Evolutionary conservation across 2,329 filamentous ascomycete genomes (phyloP).

Genomic region (Fonsecaea multimorphosa): DNA sequence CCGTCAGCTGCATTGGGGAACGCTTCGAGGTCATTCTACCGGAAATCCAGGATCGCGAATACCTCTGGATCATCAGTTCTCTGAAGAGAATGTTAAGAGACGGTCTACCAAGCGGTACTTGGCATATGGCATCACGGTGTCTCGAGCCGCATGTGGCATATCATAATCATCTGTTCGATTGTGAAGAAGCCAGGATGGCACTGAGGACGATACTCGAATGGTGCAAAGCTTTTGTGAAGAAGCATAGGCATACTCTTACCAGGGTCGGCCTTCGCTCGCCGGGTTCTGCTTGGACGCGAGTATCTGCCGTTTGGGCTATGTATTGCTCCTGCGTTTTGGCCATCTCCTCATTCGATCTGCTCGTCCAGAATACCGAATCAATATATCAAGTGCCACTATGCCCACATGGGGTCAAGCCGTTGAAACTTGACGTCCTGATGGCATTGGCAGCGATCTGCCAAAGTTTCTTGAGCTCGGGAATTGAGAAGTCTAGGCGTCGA

Average conservation of each 20-base stretch:
- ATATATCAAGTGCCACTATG: slow-evolving; percentile 8
- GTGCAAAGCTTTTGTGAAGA: slow-evolving; percentile 4
- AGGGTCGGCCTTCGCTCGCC: slow-evolving; percentile 1
- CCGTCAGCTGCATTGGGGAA: slow-evolving; percentile 8
- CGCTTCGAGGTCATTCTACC: slow-evolving; percentile 10
- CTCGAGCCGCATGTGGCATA: slow-evolving; percentile 2
- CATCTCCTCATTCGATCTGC: slow-evolving; percentile 8
- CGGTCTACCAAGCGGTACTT: slow-evolving; percentile 2
- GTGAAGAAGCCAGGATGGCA: slow-evolving; percentile 1
- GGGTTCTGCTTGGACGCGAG: not conserved
- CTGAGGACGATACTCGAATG: slow-evolving; percentile 10
- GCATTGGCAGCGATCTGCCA: slow-evolving; percentile 6
- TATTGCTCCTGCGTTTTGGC: slow-evolving; percentile 7
- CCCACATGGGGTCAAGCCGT: slow-evolving; percentile 10
- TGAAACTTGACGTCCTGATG: not conserved
- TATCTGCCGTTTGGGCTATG: slow-evolving; percentile 5
- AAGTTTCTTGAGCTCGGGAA: slow-evolving; percentile 1
- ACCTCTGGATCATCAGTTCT: not conserved
- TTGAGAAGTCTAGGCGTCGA: slow-evolving; percentile 3
- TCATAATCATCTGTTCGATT: slow-evolving; percentile 5
- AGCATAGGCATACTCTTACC: slow-evolving; percentile 5
- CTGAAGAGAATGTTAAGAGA: slow-evolving; percentile 8
- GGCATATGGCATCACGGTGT: not conserved
- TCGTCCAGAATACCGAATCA: not conserved
- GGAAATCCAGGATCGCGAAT: slow-evolving; percentile 9